phyloP scores from a whole-genome alignment of 345 rosid genomes.

The Boechera retrofracta region DNA sequence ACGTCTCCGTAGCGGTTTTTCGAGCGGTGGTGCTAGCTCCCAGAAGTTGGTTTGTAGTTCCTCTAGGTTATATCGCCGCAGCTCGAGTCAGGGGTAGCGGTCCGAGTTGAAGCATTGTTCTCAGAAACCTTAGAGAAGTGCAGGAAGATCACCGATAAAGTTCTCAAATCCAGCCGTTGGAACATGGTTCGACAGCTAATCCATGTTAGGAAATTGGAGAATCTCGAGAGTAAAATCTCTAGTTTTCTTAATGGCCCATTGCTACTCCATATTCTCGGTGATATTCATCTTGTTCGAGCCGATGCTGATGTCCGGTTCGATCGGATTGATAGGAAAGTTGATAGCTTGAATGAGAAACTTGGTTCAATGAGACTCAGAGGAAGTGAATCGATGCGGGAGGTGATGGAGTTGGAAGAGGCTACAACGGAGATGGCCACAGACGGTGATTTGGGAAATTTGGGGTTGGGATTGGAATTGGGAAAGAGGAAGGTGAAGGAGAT shows the following conservation, averaged over 20 bases:
- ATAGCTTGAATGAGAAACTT: constrained; percentile 56
- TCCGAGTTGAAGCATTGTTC: constrained; percentile 41
- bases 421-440: constrained; percentile 41
- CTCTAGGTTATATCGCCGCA: no score
- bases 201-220: constrained; percentile 68
- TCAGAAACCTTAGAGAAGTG: constrained; percentile 53
- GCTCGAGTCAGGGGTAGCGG: no score
- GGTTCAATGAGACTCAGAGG: constrained; percentile 69
- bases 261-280: constrained; percentile 46
- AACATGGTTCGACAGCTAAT: constrained; percentile 69
- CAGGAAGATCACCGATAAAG: constrained; percentile 61
- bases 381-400: constrained; percentile 66
- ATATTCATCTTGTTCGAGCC: constrained; percentile 52
- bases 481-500: constrained; percentile 76
- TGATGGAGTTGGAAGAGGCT: constrained; percentile 53
- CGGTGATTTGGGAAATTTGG: constrained; percentile 41
- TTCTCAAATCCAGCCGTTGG: constrained; percentile 61
- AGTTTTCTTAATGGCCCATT: no score
- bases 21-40: no score
- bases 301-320: background rate
- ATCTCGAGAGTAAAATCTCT: constrained; percentile 41
- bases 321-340: constrained; percentile 48
- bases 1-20: constrained; percentile 58
- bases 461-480: constrained; percentile 60
- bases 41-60: no score